These are phyloP conservation scores for Rhizopogon vinicolor DNA, from an alignment of 768 basidiomycete genomes.

Conservation along the genomic window DNA sequence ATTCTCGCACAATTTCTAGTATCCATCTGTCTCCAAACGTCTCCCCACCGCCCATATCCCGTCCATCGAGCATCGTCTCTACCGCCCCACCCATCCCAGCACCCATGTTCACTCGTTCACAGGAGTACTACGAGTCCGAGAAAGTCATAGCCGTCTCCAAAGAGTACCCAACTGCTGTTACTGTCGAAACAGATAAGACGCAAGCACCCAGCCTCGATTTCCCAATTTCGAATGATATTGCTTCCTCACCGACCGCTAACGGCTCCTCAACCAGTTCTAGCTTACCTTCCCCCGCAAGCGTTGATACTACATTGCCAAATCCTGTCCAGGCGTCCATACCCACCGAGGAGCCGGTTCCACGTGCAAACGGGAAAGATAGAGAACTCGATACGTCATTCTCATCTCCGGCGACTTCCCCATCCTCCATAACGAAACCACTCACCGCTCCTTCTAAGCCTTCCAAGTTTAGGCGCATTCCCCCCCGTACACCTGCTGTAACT, in stretches of 20 bases:
- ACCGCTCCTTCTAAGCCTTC: slow-evolving; percentile 24
- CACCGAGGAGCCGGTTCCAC: slow-evolving; percentile 1
- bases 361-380: slow-evolving; percentile 7
- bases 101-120: background rate
- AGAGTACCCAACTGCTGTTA: slow-evolving; percentile 5
- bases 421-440: slow-evolving; percentile 7
- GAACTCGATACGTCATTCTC: slow-evolving; percentile 1
- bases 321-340: background rate
- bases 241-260: slow-evolving; percentile 6
- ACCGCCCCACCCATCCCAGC: slow-evolving; percentile 4
- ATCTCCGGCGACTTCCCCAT: slow-evolving; percentile 7
- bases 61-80: slow-evolving; percentile 12
- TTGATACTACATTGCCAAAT: background rate
- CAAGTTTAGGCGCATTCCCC: slow-evolving; percentile 50
- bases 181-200: slow-evolving; percentile 6
- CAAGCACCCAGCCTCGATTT: slow-evolving; percentile 5
- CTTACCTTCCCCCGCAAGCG: background rate
- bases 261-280: background rate
- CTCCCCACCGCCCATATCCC: slow-evolving; percentile 16
- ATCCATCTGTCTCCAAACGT: slow-evolving; percentile 20
- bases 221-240: slow-evolving; percentile 1
- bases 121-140: slow-evolving; percentile 14
- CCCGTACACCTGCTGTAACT: slow-evolving; percentile 21
- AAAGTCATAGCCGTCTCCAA: slow-evolving; percentile 9
- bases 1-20: slow-evolving; percentile 35